phyloP scores from a whole-genome alignment of 2,329 filamentous ascomycete genomes.

The Neofusicoccum sp. region DNA sequence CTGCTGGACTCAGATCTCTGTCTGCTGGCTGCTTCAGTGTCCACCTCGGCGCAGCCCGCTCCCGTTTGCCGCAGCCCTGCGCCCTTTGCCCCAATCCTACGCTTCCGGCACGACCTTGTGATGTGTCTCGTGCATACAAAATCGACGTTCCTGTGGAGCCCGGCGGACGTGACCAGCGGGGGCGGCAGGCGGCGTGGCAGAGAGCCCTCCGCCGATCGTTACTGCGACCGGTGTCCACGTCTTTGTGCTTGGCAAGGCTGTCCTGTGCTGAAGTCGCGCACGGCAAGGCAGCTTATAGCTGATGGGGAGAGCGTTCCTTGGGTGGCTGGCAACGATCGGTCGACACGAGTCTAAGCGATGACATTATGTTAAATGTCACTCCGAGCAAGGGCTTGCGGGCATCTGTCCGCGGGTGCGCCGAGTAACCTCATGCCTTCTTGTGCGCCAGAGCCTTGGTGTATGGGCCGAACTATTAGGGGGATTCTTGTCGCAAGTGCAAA shows the following conservation, averaged over 20 bases:
- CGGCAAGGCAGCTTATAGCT: no score
- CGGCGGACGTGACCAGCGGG: not conserved
- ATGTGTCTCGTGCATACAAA: not conserved
- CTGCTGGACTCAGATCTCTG: not conserved
- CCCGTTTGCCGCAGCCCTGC: not conserved
- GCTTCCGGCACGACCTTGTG: not conserved
- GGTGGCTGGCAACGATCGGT: no score
- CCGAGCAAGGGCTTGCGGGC: not conserved
- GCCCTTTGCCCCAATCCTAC: not conserved
- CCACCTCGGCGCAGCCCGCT: not conserved
- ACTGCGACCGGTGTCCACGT: not conserved
- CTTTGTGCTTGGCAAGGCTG: no score
- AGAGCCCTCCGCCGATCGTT: not conserved
- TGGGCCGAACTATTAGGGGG: not conserved
- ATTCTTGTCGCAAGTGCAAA: not conserved
- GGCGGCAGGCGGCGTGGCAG: not conserved
- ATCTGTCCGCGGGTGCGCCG: not conserved
- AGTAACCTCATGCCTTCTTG: not conserved
- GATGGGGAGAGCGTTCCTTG: no score
- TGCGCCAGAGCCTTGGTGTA: not conserved
- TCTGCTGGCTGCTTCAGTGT: not conserved
- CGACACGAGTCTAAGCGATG: not conserved
- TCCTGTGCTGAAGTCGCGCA: no score
- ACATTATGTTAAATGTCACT: not conserved
- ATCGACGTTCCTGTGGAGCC: not conserved